These are phyloP conservation scores for Lactarius indigo DNA, from an alignment of 768 basidiomycete genomes.

Conservation along the genomic window DNA sequence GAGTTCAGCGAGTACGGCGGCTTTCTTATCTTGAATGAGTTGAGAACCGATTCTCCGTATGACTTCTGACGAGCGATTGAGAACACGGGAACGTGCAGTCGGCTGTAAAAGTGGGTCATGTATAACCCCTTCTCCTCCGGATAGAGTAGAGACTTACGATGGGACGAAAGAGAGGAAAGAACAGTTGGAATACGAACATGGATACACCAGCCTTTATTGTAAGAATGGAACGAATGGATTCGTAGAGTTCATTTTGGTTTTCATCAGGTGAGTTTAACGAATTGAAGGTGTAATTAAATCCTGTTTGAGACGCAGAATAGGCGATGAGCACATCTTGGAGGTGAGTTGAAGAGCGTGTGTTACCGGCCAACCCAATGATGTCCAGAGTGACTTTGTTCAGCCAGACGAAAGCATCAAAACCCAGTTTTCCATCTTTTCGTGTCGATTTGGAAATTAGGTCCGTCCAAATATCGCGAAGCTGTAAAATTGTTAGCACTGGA, in stretches of 20 bases:
- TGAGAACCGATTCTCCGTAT: constrained; percentile 51
- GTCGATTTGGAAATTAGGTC: constrained; percentile 17
- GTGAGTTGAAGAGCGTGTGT: neutral
- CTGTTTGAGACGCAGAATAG: constrained; percentile 25
- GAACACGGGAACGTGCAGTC: constrained; percentile 22
- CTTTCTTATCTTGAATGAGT: constrained; percentile 50
- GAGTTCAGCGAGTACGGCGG: constrained; percentile 26
- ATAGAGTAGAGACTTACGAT: constrained; percentile 34
- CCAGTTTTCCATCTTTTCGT: constrained; percentile 13
- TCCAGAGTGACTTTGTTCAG: constrained; percentile 27
- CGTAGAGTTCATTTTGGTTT: constrained; percentile 33
- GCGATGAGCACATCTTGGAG: neutral
- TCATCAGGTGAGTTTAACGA: constrained; percentile 29
- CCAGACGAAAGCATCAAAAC: constrained; percentile 25
- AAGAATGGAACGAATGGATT: constrained; percentile 36
- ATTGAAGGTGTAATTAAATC: constrained; percentile 39
- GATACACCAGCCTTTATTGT: constrained; percentile 15
- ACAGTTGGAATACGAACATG: constrained; percentile 34
- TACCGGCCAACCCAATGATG: constrained; percentile 30
- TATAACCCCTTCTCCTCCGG: neutral
- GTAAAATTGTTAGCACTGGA: too few relatives aligned
- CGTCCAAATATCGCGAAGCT: constrained; percentile 34
- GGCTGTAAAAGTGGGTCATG: constrained; percentile 25
- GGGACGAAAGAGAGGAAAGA: constrained; percentile 38
- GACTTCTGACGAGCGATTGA: constrained; percentile 34